Evolutionary conservation across 768 basidiomycete species (phyloP), one percentile per base, ranked within the genome.

Genomic region (Mycena metata): DNA sequence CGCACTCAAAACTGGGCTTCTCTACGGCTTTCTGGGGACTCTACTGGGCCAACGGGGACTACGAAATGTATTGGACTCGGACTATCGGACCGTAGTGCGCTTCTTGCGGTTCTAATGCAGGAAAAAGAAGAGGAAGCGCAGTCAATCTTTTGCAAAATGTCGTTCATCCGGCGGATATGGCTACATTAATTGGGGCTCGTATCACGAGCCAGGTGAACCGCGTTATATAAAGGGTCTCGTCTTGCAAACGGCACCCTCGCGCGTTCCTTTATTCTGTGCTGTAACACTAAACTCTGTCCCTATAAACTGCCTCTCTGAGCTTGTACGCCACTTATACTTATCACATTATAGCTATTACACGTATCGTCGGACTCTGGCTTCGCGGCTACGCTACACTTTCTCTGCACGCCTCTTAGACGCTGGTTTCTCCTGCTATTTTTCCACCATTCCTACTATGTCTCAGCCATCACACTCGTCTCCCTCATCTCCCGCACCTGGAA

Each of bases 261-360:
- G 30, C 33, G 33, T 56, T 60, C 26, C 50, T 54, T 60, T 60
- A 52, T 47, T 56, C 66, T 60, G 52, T 19, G 54, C 64, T 49
- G 52, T 56, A 52, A 69, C 30, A 67, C 61, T 59, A 41, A 61
- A 33, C 24, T 47, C 61, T 42, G 52, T 15, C 56, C 45, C 64
- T 54, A 55, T 55, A 60, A 60, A 30, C 30, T 30, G 30, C 30
- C 30, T 30, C 65, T 66, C 59, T 52, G 65, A 30, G 30, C 30
- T 30, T 30, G 30, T 30, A 30, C 30, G 58, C 64, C 64, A 59
- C 65, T 60, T 66, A 67, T 60, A 35, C 59, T 67, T 56, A 60
- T 39, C 58, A 66, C 57, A 65, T 69, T 69, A 69, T 69, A 69
- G 63, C 69, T 66, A 69, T 65, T 69, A 65, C 69, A 59, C 64